A percentile compares a stretch with the other conserved stretches of the same genome.
phyloP scores from a whole-genome alignment of 2,329 filamentous ascomycete genomes.

The Penicillium hesseltinei region DNA sequence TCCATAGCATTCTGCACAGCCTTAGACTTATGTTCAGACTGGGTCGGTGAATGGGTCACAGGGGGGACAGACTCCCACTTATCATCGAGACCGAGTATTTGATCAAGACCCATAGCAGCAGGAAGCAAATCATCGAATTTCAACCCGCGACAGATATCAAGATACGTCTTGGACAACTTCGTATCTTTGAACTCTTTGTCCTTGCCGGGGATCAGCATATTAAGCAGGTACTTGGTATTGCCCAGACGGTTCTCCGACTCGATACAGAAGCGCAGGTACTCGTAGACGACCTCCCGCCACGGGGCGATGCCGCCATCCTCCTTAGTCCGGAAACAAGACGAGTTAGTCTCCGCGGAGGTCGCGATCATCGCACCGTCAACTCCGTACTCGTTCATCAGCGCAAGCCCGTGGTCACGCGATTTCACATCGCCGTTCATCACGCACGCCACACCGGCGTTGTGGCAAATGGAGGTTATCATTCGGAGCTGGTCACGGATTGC shows the following conservation, averaged over 20 bases:
- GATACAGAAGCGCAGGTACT: slow-evolving; percentile 71
- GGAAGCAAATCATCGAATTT: slow-evolving; percentile 63
- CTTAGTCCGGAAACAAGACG: slow-evolving; percentile 74
- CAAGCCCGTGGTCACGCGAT: slow-evolving; percentile 67
- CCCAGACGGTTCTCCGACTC: slow-evolving; percentile 81
- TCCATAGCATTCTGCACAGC: slow-evolving; percentile 35
- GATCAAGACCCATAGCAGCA: slow-evolving; percentile 65
- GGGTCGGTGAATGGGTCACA: background rate
- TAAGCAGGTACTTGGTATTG: slow-evolving; percentile 90
- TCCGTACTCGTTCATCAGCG: slow-evolving; percentile 73
- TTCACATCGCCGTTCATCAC: slow-evolving; percentile 94
- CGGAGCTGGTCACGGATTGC: slow-evolving; percentile 82
- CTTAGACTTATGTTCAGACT: slow-evolving; percentile 14
- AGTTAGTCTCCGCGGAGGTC: slow-evolving; percentile 84
- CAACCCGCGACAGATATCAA: slow-evolving; percentile 64
- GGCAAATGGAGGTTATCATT: slow-evolving; percentile 80
- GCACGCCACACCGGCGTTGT: slow-evolving; percentile 82
- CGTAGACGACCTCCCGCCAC: slow-evolving; percentile 75
- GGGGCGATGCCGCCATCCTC: slow-evolving; percentile 67
- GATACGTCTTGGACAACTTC: slow-evolving; percentile 68
- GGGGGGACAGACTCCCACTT: slow-evolving; percentile 26
- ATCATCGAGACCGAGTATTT: slow-evolving; percentile 45
- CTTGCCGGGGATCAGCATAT: slow-evolving; percentile 83
- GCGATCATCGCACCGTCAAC: slow-evolving; percentile 97
- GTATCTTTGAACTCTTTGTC: slow-evolving; percentile 61